phyloP scores from a whole-genome alignment of 1,139 yeast species.

The Taphrina sp. region DNA sequence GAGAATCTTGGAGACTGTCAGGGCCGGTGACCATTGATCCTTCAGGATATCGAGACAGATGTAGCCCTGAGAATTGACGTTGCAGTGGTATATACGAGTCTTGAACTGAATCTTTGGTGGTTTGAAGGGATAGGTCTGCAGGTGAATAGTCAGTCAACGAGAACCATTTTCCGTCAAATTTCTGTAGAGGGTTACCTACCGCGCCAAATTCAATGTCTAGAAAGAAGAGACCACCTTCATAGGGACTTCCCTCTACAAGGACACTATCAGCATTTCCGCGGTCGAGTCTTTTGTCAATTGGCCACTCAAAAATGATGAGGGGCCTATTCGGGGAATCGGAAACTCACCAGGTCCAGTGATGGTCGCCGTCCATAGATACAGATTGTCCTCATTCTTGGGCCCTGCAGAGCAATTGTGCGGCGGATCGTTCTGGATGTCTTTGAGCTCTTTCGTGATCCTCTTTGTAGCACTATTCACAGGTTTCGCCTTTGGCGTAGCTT shows the following conservation, averaged over 20 bases:
- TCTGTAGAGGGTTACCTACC: slow-evolving; percentile 41
- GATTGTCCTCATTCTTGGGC: slow-evolving; percentile 54
- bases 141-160: slow-evolving; percentile 57
- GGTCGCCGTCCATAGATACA: slow-evolving; percentile 61
- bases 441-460: slow-evolving; percentile 23
- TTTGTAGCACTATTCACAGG: slow-evolving; percentile 20
- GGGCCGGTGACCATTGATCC: slow-evolving; percentile 34
- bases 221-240: slow-evolving; percentile 13
- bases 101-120: slow-evolving; percentile 62
- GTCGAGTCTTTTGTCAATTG: too few relatives aligned
- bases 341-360: slow-evolving; percentile 62
- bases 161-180: too few relatives aligned
- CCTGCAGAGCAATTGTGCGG: slow-evolving; percentile 47
- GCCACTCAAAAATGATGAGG: too few relatives aligned
- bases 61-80: slow-evolving; percentile 64
- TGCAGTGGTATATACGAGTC: slow-evolving; percentile 70
- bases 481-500: slow-evolving; percentile 3
- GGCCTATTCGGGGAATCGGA: slow-evolving; percentile 42
- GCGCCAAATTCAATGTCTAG: slow-evolving; percentile 51
- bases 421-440: slow-evolving; percentile 24
- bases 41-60: slow-evolving; percentile 56
- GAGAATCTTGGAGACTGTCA: slow-evolving; percentile 25
- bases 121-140: slow-evolving; percentile 56
- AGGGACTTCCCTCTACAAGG: slow-evolving; percentile 17
- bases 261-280: not conserved